Conservation (phyloP, 495 filamentous ascomycete genomes). For the Penicillium bialowiezense region DNA sequence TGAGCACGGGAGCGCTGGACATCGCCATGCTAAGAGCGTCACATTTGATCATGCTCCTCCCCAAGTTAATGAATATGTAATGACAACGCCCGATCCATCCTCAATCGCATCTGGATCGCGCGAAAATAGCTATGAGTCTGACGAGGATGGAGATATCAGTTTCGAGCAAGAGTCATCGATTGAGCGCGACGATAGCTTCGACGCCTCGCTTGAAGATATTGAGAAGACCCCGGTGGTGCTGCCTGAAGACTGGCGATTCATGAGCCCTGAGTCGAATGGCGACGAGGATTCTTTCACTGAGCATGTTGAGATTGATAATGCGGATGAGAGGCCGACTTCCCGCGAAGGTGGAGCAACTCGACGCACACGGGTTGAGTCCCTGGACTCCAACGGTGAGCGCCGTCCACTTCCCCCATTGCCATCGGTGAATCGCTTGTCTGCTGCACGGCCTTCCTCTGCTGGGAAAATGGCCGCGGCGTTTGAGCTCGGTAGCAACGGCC, state of each 20-base stretch:
- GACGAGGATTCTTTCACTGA: slow-evolving; percentile 70
- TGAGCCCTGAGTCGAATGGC: slow-evolving; percentile 59
- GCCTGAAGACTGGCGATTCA: slow-evolving; percentile 91
- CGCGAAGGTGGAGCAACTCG: slow-evolving; percentile 27
- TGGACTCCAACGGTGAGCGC: slow-evolving; percentile 68
- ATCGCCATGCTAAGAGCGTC: slow-evolving; percentile 89
- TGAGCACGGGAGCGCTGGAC: slow-evolving; percentile 54
- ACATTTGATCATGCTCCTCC: slow-evolving; percentile 94
- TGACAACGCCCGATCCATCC: slow-evolving; percentile 92
- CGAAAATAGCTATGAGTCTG: slow-evolving; percentile 90
- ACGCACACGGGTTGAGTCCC: slow-evolving; percentile 58
- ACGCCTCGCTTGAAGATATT: slow-evolving; percentile 88
- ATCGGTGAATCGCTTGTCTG: slow-evolving; percentile 39
- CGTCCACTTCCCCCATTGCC: slow-evolving; percentile 75
- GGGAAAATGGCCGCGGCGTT: slow-evolving; percentile 57
- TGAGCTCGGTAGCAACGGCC: slow-evolving; percentile 58
- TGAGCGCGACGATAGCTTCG: slow-evolving; percentile 85
- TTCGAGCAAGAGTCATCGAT: slow-evolving; percentile 66
- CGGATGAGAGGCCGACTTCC: slow-evolving; percentile 41
- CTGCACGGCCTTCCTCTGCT: slow-evolving; percentile 42
- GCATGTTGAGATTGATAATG: slow-evolving; percentile 60
- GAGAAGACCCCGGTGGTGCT: slow-evolving; percentile 96
- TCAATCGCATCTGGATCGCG: slow-evolving; percentile 84
- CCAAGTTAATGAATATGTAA: slow-evolving; percentile 94
- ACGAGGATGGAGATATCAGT: slow-evolving; percentile 65